Percentiles rank a stretch among this genome's conserved stretches.
Evolutionary conservation across 768 basidiomycete species (phyloP).

Genomic region (Daedalea quercina): DNA sequence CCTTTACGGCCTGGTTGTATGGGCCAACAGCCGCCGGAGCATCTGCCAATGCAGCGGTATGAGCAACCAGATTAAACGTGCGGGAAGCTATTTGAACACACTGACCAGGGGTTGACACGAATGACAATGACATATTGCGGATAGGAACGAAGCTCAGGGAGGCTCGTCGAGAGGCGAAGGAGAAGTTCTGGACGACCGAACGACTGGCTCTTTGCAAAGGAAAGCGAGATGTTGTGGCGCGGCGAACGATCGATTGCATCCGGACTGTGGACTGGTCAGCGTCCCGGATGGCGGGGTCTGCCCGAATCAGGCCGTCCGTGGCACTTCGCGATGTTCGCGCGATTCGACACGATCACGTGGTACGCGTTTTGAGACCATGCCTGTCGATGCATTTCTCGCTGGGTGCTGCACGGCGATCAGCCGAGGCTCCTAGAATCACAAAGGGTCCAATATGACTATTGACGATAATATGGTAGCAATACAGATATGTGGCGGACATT

Average conservation of each 20-base stretch:
- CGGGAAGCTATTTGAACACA: neutral
- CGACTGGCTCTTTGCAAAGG: neutral
- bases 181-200: neutral
- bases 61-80: neutral
- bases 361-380: neutral
- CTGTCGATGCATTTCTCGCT: too few relatives aligned
- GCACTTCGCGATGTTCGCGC: too few relatives aligned
- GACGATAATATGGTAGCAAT: neutral
- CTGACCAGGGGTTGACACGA: slow-evolving; percentile 29
- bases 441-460: neutral
- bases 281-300: too few relatives aligned
- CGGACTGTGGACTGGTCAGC: neutral
- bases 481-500: neutral
- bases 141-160: neutral
- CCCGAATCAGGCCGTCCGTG: too few relatives aligned
- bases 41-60: slow-evolving; percentile 31
- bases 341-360: neutral
- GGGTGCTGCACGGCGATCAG: too few relatives aligned
- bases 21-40: slow-evolving; percentile 81
- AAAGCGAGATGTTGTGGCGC: neutral
- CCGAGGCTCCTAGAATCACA: too few relatives aligned
- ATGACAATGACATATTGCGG: slow-evolving; percentile 21
- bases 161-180: neutral
- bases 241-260: neutral
- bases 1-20: slow-evolving; percentile 83